phyloP scores from a whole-genome alignment of 768 basidiomycete genomes.

The Pleurotus tuber-regium region DNA sequence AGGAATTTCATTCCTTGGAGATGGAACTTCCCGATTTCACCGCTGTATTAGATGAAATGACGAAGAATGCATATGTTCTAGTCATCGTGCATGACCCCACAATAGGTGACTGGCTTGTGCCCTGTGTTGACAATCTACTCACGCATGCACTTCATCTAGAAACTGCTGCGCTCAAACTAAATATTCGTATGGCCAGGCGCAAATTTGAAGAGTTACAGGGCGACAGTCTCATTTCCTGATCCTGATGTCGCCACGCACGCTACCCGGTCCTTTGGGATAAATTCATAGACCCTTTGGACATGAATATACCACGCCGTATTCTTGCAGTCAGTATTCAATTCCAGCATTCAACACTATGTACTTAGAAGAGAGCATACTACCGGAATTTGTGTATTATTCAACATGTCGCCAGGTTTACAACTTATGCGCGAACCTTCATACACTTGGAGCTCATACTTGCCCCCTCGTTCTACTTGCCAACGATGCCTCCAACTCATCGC shows the following conservation, averaged over 20 bases:
- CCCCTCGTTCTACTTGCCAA: no score
- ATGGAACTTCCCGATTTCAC: constrained; percentile 85
- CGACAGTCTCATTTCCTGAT: constrained; percentile 49
- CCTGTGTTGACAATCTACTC: background rate
- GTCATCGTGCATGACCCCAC: constrained; percentile 87
- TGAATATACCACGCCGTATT: no score
- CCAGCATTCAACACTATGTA: no score
- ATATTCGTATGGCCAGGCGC: constrained; percentile 79
- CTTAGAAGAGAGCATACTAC: no score
- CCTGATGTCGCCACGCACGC: background rate
- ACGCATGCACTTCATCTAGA: constrained; percentile 43
- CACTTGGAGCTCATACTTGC: no score
- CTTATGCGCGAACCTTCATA: no score
- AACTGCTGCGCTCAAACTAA: constrained; percentile 83
- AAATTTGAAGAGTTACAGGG: constrained; percentile 92
- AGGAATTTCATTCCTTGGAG: constrained; percentile 84
- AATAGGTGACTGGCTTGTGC: constrained; percentile 55
- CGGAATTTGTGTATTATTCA: no score
- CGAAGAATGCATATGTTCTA: constrained; percentile 89
- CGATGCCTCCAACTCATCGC: no score
- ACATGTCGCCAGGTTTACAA: no score
- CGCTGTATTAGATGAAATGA: constrained; percentile 89
- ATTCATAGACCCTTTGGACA: no score
- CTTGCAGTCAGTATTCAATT: no score
- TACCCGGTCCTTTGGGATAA: no score